A percentile compares a stretch with the other conserved stretches of the same genome.
These are phyloP conservation scores for Daldinia eschscholtzii DNA, from an alignment of 2,329 filamentous ascomycete species.

Conservation along the genomic window DNA sequence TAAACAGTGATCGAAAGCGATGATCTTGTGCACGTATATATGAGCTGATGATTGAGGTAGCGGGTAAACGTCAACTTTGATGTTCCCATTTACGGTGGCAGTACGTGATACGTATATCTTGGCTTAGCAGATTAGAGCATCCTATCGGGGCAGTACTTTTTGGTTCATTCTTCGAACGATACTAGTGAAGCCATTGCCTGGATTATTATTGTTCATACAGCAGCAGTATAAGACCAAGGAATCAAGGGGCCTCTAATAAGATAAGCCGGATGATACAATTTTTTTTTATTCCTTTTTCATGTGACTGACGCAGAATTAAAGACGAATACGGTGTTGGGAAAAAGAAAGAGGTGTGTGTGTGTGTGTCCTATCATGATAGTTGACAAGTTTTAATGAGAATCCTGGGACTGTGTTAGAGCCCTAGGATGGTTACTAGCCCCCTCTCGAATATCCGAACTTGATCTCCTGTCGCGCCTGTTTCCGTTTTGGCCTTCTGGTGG, in stretches of 20 bases:
- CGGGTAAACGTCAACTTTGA: conserved; percentile 40
- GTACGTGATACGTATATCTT: conserved; percentile 33
- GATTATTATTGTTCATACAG: conserved; percentile 25
- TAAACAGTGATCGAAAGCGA: conserved; percentile 53
- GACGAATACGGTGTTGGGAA: conserved; percentile 23
- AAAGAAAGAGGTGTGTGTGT: neutral
- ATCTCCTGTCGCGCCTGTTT: neutral
- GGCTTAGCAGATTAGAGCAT: conserved; percentile 38
- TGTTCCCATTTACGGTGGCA: conserved; percentile 38
- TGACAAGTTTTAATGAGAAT: conserved; percentile 39
- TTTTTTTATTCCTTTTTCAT: conserved; percentile 1
- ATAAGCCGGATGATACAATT: conserved; percentile 18
- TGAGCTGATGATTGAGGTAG: conserved; percentile 38
- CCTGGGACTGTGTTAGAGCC: conserved; percentile 19
- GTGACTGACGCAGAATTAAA: conserved; percentile 19
- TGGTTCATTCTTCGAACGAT: conserved; percentile 41
- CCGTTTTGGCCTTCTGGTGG: neutral
- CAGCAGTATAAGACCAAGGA: conserved; percentile 37
- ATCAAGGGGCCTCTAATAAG: conserved; percentile 39
- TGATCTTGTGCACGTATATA: conserved; percentile 40
- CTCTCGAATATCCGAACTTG: conserved; percentile 8
- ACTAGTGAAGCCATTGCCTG: conserved; percentile 39
- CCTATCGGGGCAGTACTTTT: conserved; percentile 26
- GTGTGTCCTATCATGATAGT: conserved; percentile 20
- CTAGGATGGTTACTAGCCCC: conserved; percentile 22